Evolutionary conservation across 345 rosid species (phyloP).

Genomic region (Angophora floribunda): DNA sequence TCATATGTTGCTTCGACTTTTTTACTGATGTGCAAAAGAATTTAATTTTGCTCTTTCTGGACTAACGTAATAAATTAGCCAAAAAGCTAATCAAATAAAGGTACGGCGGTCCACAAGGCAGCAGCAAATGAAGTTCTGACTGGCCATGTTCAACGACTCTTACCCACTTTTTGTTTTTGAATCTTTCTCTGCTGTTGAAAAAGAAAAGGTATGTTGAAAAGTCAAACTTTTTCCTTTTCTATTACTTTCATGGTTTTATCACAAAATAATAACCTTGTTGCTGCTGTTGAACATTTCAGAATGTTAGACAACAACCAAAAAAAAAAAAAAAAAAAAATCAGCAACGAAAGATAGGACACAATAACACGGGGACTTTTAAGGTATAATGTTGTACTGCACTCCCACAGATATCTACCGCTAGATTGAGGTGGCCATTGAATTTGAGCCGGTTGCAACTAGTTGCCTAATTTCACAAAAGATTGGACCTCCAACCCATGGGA

Average conservation of each 20-base stretch:
- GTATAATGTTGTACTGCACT: accelerated
- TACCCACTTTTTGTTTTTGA: not conserved
- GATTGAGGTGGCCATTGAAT: not conserved
- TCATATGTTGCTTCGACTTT: not conserved
- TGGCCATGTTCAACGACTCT: not conserved
- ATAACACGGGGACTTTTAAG: not conserved
- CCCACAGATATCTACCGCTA: not conserved
- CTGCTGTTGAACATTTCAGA: not conserved
- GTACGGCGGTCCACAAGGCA: not conserved
- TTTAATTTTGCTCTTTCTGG: not conserved
- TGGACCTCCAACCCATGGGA: not conserved
- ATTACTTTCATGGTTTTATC: too few species aligned
- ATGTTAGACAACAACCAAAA: not conserved
- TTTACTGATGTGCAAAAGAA: not conserved
- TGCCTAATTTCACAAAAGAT: not conserved
- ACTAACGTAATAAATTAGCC: not conserved
- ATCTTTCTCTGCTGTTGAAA: not conserved
- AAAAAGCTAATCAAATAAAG: not conserved
- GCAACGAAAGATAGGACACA: not conserved
- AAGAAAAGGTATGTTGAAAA: not conserved
- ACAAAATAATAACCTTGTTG: too few species aligned
- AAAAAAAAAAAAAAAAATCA: too few species aligned
- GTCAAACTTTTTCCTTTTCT: too few species aligned
- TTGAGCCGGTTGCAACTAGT: not conserved
- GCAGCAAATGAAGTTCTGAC: not conserved